phyloP scores from a whole-genome alignment of 2,329 filamentous ascomycete genomes.

The Aspergillus ruber region DNA sequence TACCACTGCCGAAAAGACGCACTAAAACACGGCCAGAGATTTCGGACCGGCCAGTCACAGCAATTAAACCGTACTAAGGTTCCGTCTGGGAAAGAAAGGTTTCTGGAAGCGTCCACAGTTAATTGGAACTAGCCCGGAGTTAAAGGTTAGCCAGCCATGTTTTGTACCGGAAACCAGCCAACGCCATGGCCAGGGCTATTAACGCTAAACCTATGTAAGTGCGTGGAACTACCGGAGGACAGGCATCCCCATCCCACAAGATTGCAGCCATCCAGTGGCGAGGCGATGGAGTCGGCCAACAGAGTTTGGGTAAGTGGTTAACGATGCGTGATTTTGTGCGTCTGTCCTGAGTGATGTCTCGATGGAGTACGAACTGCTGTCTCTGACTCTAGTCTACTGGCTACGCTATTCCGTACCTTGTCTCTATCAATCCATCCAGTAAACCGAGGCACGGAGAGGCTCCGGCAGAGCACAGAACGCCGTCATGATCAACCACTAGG shows the following conservation, averaged over 20 bases:
- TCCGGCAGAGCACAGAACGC: background rate
- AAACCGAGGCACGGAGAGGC: background rate
- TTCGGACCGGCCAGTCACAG: background rate
- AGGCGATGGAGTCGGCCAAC: too few species aligned
- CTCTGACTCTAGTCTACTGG: too few species aligned
- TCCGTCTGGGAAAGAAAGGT: background rate
- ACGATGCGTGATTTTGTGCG: too few species aligned
- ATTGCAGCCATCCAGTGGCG: too few species aligned
- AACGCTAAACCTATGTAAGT: background rate
- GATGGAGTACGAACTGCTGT: too few species aligned
- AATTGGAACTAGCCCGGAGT: background rate
- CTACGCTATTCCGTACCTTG: too few species aligned
- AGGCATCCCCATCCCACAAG: too few species aligned
- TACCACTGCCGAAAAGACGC: background rate
- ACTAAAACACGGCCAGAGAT: background rate
- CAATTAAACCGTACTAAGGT: background rate
- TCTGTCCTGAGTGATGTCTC: too few species aligned
- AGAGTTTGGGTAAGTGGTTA: too few species aligned
- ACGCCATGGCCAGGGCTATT: background rate
- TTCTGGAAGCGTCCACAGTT: background rate
- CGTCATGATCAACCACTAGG: conserved; percentile 12
- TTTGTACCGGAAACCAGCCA: background rate
- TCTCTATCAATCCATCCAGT: too few species aligned
- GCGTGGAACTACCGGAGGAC: background rate
- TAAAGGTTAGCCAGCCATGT: too few species aligned